Percentiles rank a stretch among this genome's conserved stretches.
Conservation (phyloP, 805 yeast genomes). For the Hanseniaspora occidentalis region DNA sequence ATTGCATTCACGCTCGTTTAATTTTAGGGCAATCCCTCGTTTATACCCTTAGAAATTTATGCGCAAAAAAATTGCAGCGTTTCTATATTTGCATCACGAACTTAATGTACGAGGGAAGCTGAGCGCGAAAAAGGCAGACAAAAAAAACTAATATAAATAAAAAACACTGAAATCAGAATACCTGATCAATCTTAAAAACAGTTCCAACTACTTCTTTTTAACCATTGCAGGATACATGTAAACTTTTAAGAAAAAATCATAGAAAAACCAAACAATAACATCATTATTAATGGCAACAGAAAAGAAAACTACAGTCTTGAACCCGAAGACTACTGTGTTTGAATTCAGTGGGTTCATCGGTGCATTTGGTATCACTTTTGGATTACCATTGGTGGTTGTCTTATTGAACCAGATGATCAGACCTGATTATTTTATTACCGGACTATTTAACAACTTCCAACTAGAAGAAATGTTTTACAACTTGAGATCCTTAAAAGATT, state of each 20-base stretch:
- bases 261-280: neutral
- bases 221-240: too few species aligned
- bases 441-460: slow-evolving; percentile 31
- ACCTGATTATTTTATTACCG: slow-evolving; percentile 39
- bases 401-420: slow-evolving; percentile 52
- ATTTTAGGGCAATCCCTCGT: too few species aligned
- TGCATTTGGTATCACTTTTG: slow-evolving; percentile 48
- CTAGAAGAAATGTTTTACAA: slow-evolving; percentile 26
- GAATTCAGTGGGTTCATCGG: slow-evolving; percentile 80
- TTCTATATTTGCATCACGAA: too few species aligned
- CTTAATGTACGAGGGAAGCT: too few species aligned
- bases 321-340: slow-evolving; percentile 56
- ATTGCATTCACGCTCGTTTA: too few species aligned
- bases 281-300: neutral
- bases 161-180: too few species aligned
- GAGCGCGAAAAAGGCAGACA: too few species aligned
- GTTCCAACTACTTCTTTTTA: neutral
- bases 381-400: slow-evolving; percentile 53
- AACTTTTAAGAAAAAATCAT: too few species aligned
- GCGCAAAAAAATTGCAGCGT: too few species aligned
- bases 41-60: too few species aligned
- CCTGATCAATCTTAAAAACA: too few species aligned
- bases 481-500: slow-evolving; percentile 21
- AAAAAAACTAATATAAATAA: too few species aligned
- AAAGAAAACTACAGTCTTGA: slow-evolving; percentile 25